These are phyloP conservation scores for Chytriomyces hyalinus DNA, from an alignment of 192 early-diverging fungal genomes.

Conservation along the genomic window DNA sequence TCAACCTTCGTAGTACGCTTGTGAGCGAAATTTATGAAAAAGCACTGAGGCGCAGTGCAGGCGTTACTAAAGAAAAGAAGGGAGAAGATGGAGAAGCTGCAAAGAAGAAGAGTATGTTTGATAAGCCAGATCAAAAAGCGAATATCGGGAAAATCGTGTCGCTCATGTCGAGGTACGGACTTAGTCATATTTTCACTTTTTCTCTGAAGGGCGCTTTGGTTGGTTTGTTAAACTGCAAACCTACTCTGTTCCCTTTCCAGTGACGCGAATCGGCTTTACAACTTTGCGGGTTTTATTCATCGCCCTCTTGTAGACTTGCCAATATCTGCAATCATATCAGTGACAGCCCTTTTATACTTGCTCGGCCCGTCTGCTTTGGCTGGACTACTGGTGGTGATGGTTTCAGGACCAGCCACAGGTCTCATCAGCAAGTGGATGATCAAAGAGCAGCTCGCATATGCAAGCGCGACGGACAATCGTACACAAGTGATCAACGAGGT, in stretches of 20 bases:
- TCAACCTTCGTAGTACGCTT: slow-evolving; percentile 36
- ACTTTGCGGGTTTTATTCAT: slow-evolving; percentile 41
- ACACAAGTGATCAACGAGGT: slow-evolving; percentile 86
- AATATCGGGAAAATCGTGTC: slow-evolving; percentile 68
- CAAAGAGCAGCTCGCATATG: slow-evolving; percentile 63
- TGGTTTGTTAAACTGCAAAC: not conserved
- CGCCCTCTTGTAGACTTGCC: slow-evolving; percentile 37
- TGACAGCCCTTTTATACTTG: slow-evolving; percentile 73
- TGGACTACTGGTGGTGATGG: slow-evolving; percentile 70
- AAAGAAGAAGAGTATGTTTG: slow-evolving; percentile 27
- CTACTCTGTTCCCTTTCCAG: not conserved
- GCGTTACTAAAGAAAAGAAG: slow-evolving; percentile 23
- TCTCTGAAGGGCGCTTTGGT: not conserved
- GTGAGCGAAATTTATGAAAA: slow-evolving; percentile 48
- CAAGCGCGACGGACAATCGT: slow-evolving; percentile 73
- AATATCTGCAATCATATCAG: slow-evolving; percentile 53
- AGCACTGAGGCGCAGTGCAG: slow-evolving; percentile 37
- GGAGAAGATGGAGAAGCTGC: not conserved
- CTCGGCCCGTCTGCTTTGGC: slow-evolving; percentile 84
- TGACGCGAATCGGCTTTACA: slow-evolving; percentile 48
- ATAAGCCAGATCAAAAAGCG: slow-evolving; percentile 52
- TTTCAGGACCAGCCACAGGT: slow-evolving; percentile 42
- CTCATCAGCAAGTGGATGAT: slow-evolving; percentile 38
- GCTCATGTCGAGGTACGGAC: slow-evolving; percentile 60
- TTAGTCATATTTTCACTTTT: not conserved